A percentile compares a stretch with the other conserved stretches of the same genome.
Conservation (phyloP, 768 basidiomycete species). For the Mycena vulgaris region DNA sequence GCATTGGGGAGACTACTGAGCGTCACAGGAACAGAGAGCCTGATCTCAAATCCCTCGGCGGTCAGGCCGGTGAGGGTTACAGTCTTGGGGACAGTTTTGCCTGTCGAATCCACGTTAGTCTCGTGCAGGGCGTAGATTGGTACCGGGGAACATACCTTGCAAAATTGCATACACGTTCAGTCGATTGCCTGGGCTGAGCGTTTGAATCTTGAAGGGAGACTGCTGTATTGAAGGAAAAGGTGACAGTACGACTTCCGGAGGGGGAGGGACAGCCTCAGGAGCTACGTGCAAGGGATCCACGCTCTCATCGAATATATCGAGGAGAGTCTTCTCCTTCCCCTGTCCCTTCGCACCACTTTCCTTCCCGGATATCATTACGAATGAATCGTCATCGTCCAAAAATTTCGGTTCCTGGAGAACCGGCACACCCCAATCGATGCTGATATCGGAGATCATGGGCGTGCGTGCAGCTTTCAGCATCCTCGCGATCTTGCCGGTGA, state of each 20-base stretch:
- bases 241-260: conserved; percentile 14
- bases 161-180: conserved; percentile 34
- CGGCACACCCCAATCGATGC: conserved; percentile 54
- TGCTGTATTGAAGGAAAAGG: conserved; percentile 32
- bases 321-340: not conserved
- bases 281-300: conserved; percentile 16
- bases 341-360: conserved; percentile 6
- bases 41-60: conserved; percentile 25
- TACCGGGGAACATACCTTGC: conserved; percentile 25
- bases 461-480: conserved; percentile 59
- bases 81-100: conserved; percentile 27
- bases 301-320: conserved; percentile 32
- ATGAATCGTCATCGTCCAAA: conserved; percentile 19
- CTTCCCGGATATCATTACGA: conserved; percentile 18
- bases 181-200: conserved; percentile 28
- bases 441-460: conserved; percentile 51
- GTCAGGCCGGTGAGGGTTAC: conserved; percentile 29
- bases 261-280: conserved; percentile 13
- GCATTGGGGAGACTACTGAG: conserved; percentile 35
- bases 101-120: not conserved
- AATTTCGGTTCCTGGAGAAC: not conserved
- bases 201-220: conserved; percentile 34
- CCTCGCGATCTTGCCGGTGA: conserved; percentile 56
- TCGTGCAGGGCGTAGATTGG: too few species aligned
- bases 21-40: conserved; percentile 30